Base-by-base conservation (phyloP, 176 grass and related monocot genomes). In the Echinochloa phyllopogon region DNA sequence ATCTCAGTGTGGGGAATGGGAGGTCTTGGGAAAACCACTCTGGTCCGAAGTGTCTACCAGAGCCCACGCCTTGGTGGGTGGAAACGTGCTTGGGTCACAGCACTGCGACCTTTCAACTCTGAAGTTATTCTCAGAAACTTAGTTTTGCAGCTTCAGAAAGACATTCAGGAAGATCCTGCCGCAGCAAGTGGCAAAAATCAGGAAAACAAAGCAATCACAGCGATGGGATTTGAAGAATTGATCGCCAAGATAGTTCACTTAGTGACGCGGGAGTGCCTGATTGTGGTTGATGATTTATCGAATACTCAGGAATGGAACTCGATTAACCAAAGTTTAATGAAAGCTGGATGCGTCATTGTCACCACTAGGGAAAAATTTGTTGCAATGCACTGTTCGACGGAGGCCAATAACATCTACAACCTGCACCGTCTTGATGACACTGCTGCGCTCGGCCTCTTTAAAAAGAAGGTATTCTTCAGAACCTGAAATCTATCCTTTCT, bases 281-380 rank as follows among this genome's bases (percentile, higher is more conserved):
- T 91, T 58, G 73, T 91, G 47, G 10, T 91, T 53, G 89, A 91
- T 53, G 80, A 87, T 60, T 3, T 80, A 55, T 80, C 6, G 0
- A 61, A 18, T 3, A 36, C 1, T 12, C 2, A 0, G 36, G 86
- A 78, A 62, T 92, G 86, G 82, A 20, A 73, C 2, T 57, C 10
- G 0, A 27, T 88, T 33, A 33, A 33, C 10, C 33, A 45, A 44
- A 6, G 0, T 11, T 66, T 0, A 62, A 39, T 80, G 37, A 0
- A 7, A 18, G 69, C 70, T 18, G 36, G 44, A 20, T 1, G 77
- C 13, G 52, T 88, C 37, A 85, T 92, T 6, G 9, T 88, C 11
- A 92, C 82, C 10, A 92, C 82, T 3, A 74, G 83, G 2, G 74
- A 25, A 17, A 17, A 18, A 2, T 0, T 3, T 7, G 10, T 92